Evolutionary conservation across 345 rosid genomes (phyloP).

Genomic region (Reutealis trisperma): DNA sequence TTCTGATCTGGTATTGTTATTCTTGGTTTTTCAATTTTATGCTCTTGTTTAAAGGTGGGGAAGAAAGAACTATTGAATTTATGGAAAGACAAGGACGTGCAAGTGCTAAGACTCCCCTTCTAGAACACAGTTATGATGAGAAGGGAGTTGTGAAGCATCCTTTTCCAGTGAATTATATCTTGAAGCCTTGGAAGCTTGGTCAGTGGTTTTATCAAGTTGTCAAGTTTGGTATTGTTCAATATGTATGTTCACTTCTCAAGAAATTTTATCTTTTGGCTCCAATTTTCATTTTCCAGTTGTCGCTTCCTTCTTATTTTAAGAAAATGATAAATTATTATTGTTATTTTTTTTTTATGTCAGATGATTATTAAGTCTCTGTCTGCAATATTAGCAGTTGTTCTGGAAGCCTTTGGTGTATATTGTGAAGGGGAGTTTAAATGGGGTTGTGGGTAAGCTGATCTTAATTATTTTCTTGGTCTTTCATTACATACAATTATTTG

Average conservation of each 20-base stretch:
- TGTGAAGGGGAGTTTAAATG: constrained; percentile 96
- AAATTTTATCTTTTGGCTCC: constrained; percentile 16
- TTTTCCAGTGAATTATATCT: constrained; percentile 79
- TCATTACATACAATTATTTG: no score
- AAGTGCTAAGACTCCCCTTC: constrained; percentile 57
- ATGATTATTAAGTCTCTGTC: constrained; percentile 86
- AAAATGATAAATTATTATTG: constrained; percentile 7
- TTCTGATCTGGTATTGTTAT: constrained; percentile 5
- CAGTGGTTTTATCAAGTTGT: constrained; percentile 93
- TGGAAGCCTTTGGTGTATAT: constrained; percentile 85
- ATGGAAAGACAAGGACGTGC: constrained; percentile 89
- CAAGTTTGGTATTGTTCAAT: constrained; percentile 98
- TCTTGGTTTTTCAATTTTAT: constrained; percentile 9
- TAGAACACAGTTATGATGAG: constrained; percentile 63
- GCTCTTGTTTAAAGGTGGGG: constrained; percentile 65
- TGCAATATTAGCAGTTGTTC: constrained; percentile 81
- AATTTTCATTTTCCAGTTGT: constrained; percentile 10
- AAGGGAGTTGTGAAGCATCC: constrained; percentile 74
- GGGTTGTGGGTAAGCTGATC: constrained; percentile 83
- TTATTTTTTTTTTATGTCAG: constrained; percentile 46
- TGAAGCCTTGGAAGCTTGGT: constrained; percentile 94
- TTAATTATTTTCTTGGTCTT: constrained; percentile 3
- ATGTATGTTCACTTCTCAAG: constrained; percentile 59
- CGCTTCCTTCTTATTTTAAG: constrained; percentile 17
- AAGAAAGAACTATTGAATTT: constrained; percentile 80